Base-by-base conservation (phyloP, 495 filamentous ascomycete genomes). In the Collariella sp. region DNA sequence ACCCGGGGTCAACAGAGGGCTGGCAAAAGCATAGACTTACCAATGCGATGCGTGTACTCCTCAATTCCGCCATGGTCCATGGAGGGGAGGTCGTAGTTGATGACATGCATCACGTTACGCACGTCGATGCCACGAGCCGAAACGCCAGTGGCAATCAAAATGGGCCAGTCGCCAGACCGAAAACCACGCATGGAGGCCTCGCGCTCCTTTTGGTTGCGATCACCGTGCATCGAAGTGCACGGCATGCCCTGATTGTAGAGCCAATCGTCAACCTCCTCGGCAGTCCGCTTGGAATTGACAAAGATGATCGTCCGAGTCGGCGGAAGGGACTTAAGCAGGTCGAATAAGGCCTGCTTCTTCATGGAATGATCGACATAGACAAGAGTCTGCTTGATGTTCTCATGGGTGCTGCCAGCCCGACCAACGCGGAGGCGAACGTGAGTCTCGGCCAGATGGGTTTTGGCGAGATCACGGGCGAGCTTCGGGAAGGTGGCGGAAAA, bases 31-130 rank as follows among this genome's bases (percentile, higher is more conserved):
- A 20, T 10, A 20, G 7, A 70, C 77, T 67, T 77, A 88, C 85
- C 91, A 67, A 97, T 98, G 35, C 93, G 87, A 62, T 98, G 93
- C 51, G 86, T 79, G 62, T 98, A 97, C 62, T 97, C 93, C 46
- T 87, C 79, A 42, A 97, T 96, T 4, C 91, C 93, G n/a, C 89
- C 90, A 58, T 88, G 73, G 2, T 73, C 63, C 5, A 67, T 59
- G 19, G 70, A 75, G 0, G 91, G 93, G 3, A 97, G 75, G 45
- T 96, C 89, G 59, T 82, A 96, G 69, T 98, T 97, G 76, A 98
- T 83, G 53, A 98, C 85, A 59, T 95, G 88, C 77, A 84, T 82
- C 4, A 96, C 82, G 51, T 91, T 87, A 46, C 78, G 79, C 20
- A 96, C 83, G 61, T 98, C 93, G 16, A 96, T 79, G n/a, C 93